Conservation (phyloP, 768 basidiomycete genomes). For the Pisolithus marmoratus region DNA sequence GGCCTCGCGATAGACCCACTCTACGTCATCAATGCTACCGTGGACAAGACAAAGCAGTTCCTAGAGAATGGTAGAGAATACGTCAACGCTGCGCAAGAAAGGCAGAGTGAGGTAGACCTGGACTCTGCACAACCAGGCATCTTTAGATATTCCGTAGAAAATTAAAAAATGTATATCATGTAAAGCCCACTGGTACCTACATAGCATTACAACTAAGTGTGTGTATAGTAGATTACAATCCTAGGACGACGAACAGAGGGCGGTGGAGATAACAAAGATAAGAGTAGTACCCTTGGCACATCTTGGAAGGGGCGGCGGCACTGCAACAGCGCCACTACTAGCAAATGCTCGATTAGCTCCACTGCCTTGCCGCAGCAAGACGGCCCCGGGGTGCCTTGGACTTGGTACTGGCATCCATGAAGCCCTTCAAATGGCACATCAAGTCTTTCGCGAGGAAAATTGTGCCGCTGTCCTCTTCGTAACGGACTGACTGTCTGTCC, state of each 20-base stretch:
- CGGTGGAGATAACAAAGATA: conserved; percentile 7
- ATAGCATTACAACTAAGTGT: conserved; percentile 1
- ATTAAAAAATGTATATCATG: too few species aligned
- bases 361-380: conserved; percentile 3
- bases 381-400: conserved; percentile 8
- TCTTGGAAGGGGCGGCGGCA: too few species aligned
- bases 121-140: background rate
- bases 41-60: conserved; percentile 17
- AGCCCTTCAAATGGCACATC: conserved; percentile 22
- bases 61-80: conserved; percentile 8
- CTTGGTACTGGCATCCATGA: conserved; percentile 21
- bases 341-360: conserved; percentile 5
- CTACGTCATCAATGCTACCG: conserved; percentile 13
- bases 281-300: background rate
- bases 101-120: conserved; percentile 3
- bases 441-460: conserved; percentile 52
- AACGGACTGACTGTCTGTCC: conserved; percentile 40
- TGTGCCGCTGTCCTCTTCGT: conserved; percentile 54
- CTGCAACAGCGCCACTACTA: too few species aligned
- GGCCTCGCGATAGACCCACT: conserved; percentile 16
- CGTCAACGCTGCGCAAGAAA: conserved; percentile 2
- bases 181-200: too few species aligned
- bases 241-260: background rate
- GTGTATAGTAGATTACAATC: conserved; percentile 15
- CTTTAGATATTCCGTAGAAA: too few species aligned